Evolutionary conservation across 179 eudicot species (phyloP), one percentile per base, ranked within the genome.

Genomic region (Beta lomatogona): DNA sequence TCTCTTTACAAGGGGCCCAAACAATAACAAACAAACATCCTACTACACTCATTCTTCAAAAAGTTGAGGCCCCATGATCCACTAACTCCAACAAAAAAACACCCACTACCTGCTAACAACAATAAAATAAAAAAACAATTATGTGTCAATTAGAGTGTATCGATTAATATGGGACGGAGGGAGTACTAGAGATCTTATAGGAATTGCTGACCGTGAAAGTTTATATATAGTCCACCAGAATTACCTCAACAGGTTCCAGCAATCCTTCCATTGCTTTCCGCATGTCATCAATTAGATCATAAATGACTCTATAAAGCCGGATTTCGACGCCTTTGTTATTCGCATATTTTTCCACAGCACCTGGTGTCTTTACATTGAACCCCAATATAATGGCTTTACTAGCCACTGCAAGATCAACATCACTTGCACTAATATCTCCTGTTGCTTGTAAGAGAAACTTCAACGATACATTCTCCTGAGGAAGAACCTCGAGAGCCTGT

Each of bases 211-310:
- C 11, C 4, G 78, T 77, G 44, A 69, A 69, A 16, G 9, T 69
- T 18, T 18, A 19, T 12, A 31, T 28, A 75, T 55, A 79, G 14
- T 59, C 48, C 71, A 86, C 66, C 4, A 79, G 46, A 67, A 55
- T 72, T 89, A 95, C 99, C 99, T 95, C 94, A 73, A 92, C 94
- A 83, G 95, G 80, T 55, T 94, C 97, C 80, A 95, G 85, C 66
- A 95, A 91, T 70, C 99, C 99, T 88, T 95, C 99, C 99, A 95
- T 95, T 16, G 97, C 97, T 44, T 88, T 91, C 59, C 99, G 85
- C 78, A 95, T 89, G 66, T 95, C 99, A 89, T 94, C 98, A 86
- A 95, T 94, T 71, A 95, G 95, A 77, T 94, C 96, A 81, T 95
- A 95, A 67, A 95, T 95, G 80, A 95, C 93, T 88, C 81, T 94